Base-by-base conservation (phyloP, 805 yeast species). In the Wickerhamiella dianesei region DNA sequence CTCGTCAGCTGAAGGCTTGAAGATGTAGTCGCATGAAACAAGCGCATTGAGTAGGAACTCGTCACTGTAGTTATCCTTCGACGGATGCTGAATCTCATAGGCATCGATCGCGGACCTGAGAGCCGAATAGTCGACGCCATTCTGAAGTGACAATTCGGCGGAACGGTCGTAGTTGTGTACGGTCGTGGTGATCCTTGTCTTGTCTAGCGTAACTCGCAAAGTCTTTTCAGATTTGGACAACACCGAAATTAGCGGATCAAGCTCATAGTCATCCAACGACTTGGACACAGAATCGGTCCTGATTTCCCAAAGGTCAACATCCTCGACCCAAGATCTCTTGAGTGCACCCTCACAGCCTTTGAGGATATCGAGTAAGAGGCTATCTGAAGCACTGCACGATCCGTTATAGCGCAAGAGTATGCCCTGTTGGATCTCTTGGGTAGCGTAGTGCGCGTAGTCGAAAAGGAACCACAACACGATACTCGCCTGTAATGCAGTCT, bases 221-320 rank as follows among this genome's bases (percentile, higher is more conserved):
- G 39, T 35, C 14, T 21, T 32, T 5, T 37, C 48, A 14, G 43
- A 39, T 21, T 44, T 40, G 6, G 39, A 36, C 8, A 18, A n/a
- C n/a, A 46, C 36, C 12, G 44, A 36, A 5, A 55, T 32, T 22
- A 56, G 21, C 2, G 57, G 54, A 4, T 54, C 55, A 8, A 43
- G 35, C 53, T 70, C 69, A 50, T 67, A 67, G 44, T 69, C 67
- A 45, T 76, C 67, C 22, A 77, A 55, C 46, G 66, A 64, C n/a
- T 72, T 63, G 8, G 42, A 21, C 19, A 22, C 16, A 22, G 20
- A 14, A 6, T 40, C 40, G 2, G 43, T 4, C 4, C 58, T 57
- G 44, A 80, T 72, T 44, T 82, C 87, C 94, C 94, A 83, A 40
- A 72, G 66, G 32, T 69, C 64, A 3, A 82, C 77, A 35, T 68